Conservation (phyloP, 2,329 filamentous ascomycete species). For the Calonectria honghensis region DNA sequence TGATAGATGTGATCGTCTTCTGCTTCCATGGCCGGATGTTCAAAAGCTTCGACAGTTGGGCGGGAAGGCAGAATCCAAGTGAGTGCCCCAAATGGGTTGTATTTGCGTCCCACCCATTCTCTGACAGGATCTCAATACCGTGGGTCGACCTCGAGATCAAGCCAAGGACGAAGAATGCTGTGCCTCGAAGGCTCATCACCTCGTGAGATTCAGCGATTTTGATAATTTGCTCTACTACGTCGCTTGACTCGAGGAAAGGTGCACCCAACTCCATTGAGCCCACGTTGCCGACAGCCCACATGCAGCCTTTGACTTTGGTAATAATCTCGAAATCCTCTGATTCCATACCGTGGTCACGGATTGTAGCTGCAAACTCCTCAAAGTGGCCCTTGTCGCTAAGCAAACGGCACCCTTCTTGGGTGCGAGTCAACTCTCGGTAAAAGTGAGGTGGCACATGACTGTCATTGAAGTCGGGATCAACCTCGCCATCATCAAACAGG, state of each 20-base stretch:
- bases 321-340: conserved; percentile 89
- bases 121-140: conserved; percentile 91
- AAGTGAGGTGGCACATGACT: conserved; percentile 94
- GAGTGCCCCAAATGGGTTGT: conserved; percentile 88
- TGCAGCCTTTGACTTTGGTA: conserved; percentile 94
- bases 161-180: conserved; percentile 96
- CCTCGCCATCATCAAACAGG: conserved; percentile 75
- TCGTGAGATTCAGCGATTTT: conserved; percentile 91
- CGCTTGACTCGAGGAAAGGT: conserved; percentile 91
- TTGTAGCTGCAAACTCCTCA: conserved; percentile 91
- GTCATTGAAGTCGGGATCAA: conserved; percentile 75
- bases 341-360: conserved; percentile 90
- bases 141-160: conserved; percentile 94
- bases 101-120: conserved; percentile 94
- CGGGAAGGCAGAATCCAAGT: conserved; percentile 90
- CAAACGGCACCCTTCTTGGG: conserved; percentile 91
- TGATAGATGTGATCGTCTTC: conserved; percentile 67
- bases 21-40: conserved; percentile 79
- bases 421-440: conserved; percentile 95
- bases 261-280: conserved; percentile 98
- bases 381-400: conserved; percentile 96
- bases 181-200: conserved; percentile 94
- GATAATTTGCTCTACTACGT: conserved; percentile 91
- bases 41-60: conserved; percentile 85
- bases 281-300: conserved; percentile 98